Conservation (phyloP, 2,329 filamentous ascomycete genomes). For the Trichoderma atroviride region DNA sequence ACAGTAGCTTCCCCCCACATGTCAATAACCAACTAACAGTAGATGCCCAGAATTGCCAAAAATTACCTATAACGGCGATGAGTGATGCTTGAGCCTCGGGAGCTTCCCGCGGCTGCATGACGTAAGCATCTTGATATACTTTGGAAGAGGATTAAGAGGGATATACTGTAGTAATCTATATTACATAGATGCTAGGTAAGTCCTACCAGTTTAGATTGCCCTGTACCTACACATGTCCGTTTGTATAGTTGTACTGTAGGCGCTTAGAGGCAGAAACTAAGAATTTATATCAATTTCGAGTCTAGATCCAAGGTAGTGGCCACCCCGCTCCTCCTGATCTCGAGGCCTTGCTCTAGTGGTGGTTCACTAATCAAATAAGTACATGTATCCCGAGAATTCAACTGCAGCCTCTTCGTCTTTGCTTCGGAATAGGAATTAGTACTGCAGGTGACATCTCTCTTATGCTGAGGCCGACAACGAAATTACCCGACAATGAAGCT, state of each 20-base stretch:
- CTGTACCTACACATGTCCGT: not conserved
- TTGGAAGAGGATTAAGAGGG: not conserved
- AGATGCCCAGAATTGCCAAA: no score
- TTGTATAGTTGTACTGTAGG: no score
- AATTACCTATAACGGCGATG: not conserved
- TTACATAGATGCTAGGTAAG: not conserved
- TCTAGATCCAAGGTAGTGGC: not conserved
- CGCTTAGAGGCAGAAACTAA: not conserved
- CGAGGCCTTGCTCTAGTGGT: not conserved
- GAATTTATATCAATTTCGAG: not conserved
- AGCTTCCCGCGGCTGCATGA: not conserved
- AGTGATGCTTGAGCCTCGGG: not conserved
- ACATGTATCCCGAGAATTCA: not conserved
- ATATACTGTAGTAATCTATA: not conserved
- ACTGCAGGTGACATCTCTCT: not conserved
- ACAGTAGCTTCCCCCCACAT: no score
- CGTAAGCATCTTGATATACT: not conserved
- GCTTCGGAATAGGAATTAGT: not conserved
- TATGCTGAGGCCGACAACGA: not conserved
- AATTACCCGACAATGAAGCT: not conserved
- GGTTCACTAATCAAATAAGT: not conserved
- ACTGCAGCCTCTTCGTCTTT: not conserved
- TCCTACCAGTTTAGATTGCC: not conserved
- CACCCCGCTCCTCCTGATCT: not conserved
- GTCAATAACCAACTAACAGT: no score